Evolutionary conservation across 2,329 filamentous ascomycete genomes (phyloP).

Genomic region (Colletotrichum lindemuthianum): DNA sequence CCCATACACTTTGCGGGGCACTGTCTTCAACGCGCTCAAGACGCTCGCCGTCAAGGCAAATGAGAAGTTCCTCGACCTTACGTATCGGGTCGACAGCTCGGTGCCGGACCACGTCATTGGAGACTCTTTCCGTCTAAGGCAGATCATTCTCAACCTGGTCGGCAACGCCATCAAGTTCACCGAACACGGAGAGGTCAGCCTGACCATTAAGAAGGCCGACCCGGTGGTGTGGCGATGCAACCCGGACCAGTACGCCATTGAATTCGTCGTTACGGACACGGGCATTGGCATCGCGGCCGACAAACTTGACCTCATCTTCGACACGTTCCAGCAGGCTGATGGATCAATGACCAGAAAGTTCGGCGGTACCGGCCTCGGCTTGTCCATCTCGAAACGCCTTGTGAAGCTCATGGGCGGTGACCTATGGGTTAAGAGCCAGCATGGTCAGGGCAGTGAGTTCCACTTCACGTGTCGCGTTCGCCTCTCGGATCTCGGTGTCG

Average conservation of each 20-base stretch:
- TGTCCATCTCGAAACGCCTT: constrained; percentile 94
- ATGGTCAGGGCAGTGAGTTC: constrained; percentile 91
- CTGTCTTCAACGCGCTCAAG: constrained; percentile 97
- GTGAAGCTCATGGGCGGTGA: constrained; percentile 97
- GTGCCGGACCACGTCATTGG: constrained; percentile 96
- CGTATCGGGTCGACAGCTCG: constrained; percentile 91
- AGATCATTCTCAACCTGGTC: constrained; percentile 96
- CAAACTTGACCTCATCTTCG: constrained; percentile 96
- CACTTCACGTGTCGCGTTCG: constrained; percentile 96
- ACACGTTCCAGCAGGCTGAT: constrained; percentile 98
- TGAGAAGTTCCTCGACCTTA: constrained; percentile 91
- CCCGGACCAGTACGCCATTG: constrained; percentile 86
- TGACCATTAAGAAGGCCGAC: constrained; percentile 81
- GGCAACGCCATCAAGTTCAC: constrained; percentile 99
- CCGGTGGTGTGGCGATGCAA: constrained; percentile 72
- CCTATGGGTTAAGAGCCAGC: constrained; percentile 94
- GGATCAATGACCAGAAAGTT: constrained; percentile 97
- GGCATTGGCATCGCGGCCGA: constrained; percentile 96
- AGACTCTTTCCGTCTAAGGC: constrained; percentile 93
- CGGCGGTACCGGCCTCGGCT: constrained; percentile 89
- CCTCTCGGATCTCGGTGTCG: constrained; percentile 81
- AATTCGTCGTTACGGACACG: constrained; percentile 95
- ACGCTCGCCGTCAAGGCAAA: constrained; percentile 97
- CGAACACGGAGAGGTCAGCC: constrained; percentile 93
- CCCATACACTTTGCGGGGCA: constrained; percentile 91